These are phyloP conservation scores for Candida oleophila DNA, from an alignment of 805 yeast species.

Conservation along the genomic window DNA sequence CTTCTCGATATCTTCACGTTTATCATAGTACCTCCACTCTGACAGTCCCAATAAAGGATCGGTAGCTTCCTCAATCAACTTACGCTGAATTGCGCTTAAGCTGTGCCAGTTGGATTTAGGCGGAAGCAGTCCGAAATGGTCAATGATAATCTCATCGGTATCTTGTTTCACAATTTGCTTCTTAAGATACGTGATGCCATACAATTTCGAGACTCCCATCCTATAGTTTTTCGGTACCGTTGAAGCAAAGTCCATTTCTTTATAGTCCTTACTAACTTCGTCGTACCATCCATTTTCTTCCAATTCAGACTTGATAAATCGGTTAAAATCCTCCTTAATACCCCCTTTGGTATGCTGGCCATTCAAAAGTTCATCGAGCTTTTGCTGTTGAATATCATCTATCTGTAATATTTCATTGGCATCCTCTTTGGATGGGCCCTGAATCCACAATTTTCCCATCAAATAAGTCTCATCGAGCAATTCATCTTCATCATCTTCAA, in stretches of 20 bases:
- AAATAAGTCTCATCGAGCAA: conserved; percentile 56
- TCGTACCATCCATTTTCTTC: conserved; percentile 15
- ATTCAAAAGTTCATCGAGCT: neutral
- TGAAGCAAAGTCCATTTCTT: conserved; percentile 10
- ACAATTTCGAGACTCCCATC: conserved; percentile 17
- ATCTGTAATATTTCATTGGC: conserved; percentile 10
- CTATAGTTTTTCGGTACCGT: conserved; percentile 13
- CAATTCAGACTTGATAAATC: neutral
- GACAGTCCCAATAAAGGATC: conserved; percentile 49
- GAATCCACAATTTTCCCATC: conserved; percentile 87
- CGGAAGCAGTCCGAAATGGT: conserved; percentile 35
- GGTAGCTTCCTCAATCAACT: conserved; percentile 65
- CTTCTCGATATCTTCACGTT: conserved; percentile 51
- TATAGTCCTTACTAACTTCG: conserved; percentile 7
- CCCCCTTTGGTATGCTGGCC: neutral
- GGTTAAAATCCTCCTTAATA: neutral
- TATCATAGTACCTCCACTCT: conserved; percentile 75
- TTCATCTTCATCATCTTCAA: conserved; percentile 46
- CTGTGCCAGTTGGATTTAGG: conserved; percentile 11
- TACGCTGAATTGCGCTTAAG: conserved; percentile 49
- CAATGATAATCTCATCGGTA: conserved; percentile 19
- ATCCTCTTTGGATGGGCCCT: conserved; percentile 72
- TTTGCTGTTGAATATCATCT: neutral
- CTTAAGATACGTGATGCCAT: conserved; percentile 15
- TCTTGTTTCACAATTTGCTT: conserved; percentile 3